These are phyloP conservation scores for Saprolegnia parasitica DNA, from an alignment of 352 stramenopile species.

Conservation along the genomic window DNA sequence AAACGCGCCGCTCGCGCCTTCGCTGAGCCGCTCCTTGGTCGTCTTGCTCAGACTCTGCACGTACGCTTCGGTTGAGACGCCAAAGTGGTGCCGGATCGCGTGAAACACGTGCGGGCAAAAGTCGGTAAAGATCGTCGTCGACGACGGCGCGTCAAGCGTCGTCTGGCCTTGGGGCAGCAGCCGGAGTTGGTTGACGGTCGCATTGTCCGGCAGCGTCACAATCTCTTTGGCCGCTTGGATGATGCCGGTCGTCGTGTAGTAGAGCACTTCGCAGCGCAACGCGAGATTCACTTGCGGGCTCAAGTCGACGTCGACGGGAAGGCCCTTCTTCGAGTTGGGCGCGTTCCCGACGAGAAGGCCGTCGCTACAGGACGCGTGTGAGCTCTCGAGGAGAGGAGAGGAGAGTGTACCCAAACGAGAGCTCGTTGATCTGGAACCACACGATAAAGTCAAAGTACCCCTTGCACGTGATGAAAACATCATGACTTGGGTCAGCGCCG, in stretches of 20 bases:
- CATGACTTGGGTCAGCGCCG: conserved; percentile 70
- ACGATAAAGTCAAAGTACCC: conserved; percentile 87
- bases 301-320: conserved; percentile 81
- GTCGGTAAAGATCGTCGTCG: conserved; percentile 82
- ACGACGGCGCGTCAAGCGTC: conserved; percentile 46
- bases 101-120: conserved; percentile 83
- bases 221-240: conserved; percentile 69
- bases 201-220: not conserved
- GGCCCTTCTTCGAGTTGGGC: conserved; percentile 46
- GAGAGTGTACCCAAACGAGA: conserved; percentile 41
- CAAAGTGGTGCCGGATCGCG: conserved; percentile 81
- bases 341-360: not conserved
- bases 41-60: conserved; percentile 77
- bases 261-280: conserved; percentile 77
- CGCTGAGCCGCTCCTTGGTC: conserved; percentile 80
- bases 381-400: not conserved
- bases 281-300: conserved; percentile 83
- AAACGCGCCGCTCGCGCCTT: conserved; percentile 82
- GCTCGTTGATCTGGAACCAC: conserved; percentile 88
- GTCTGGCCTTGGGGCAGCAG: conserved; percentile 1
- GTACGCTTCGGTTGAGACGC: conserved; percentile 77
- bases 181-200: not conserved
- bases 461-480: conserved; percentile 89
- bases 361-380: not conserved
- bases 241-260: conserved; percentile 85